Conservation (phyloP, 176 grass and related monocot species). For the Eragrostis nindensis region DNA sequence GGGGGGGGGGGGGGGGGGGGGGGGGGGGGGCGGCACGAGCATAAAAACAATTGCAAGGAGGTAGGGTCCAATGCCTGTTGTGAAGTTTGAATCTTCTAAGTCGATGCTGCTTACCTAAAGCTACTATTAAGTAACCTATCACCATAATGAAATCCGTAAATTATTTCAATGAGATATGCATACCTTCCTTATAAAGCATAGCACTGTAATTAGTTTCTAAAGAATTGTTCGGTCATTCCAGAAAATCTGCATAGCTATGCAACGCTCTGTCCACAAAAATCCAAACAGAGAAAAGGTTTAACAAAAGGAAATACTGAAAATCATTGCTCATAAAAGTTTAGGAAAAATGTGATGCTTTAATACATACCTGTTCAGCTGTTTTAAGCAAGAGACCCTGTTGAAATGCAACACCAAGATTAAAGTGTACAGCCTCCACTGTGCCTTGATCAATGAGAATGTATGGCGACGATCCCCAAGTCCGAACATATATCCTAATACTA, state of each 20-base stretch:
- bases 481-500: slow-evolving; percentile 75
- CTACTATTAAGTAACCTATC: too few species aligned
- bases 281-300: neutral
- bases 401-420: slow-evolving; percentile 98
- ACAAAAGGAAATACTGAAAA: neutral
- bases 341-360: slow-evolving; percentile 7
- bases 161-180: too few species aligned
- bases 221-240: too few species aligned
- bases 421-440: slow-evolving; percentile 89
- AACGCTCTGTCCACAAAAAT: neutral
- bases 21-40: too few species aligned
- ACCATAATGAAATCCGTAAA: too few species aligned
- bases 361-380: slow-evolving; percentile 77
- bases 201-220: too few species aligned
- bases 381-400: slow-evolving; percentile 97
- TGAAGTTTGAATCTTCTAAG: too few species aligned
- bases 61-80: too few species aligned
- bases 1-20: too few species aligned
- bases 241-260: neutral
- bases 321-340: slow-evolving; percentile 8
- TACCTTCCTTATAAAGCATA: too few species aligned
- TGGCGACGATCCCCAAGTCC: slow-evolving; percentile 93
- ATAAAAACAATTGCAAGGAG: too few species aligned
- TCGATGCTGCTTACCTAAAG: too few species aligned
- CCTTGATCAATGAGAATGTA: slow-evolving; percentile 96